phyloP scores from a whole-genome alignment of 192 early-diverging fungal genomes.

The Kappamyces sp. region DNA sequence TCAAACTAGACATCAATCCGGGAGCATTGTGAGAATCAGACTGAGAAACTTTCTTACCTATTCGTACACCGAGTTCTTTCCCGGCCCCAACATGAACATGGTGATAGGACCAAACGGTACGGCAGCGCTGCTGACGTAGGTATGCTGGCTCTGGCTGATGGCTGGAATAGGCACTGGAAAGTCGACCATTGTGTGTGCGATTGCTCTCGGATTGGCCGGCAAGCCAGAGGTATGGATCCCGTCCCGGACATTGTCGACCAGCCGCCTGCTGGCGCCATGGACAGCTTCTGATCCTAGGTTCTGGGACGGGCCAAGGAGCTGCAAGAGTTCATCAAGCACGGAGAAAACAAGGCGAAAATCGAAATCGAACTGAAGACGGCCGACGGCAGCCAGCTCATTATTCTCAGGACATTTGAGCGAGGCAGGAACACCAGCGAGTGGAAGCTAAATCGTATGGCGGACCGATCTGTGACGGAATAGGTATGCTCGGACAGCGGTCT shows the following conservation, averaged over 20 bases:
- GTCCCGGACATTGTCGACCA: constrained; percentile 18
- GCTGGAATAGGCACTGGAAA: constrained; percentile 77
- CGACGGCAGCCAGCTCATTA: constrained; percentile 3
- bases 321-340: constrained; percentile 89
- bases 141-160: background rate
- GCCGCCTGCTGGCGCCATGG: constrained; percentile 20
- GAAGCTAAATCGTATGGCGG: constrained; percentile 72
- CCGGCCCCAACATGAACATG: constrained; percentile 97
- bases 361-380: constrained; percentile 77
- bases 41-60: constrained; percentile 97
- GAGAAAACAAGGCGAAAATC: constrained; percentile 67
- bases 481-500: background rate
- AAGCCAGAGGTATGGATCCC: constrained; percentile 40
- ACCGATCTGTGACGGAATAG: constrained; percentile 4
- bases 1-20: constrained; percentile 30
- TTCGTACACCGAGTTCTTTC: constrained; percentile 70
- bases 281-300: constrained; percentile 38
- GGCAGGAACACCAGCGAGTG: constrained; percentile 65
- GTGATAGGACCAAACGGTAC: constrained; percentile 70
- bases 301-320: constrained; percentile 85
- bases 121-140: background rate
- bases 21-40: constrained; percentile 67
- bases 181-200: constrained; percentile 88
- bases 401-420: constrained; percentile 31
- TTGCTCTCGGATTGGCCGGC: constrained; percentile 90